Percentiles rank a stretch among this genome's conserved stretches.
phyloP scores from a whole-genome alignment of 2,329 filamentous ascomycete genomes.

The Fusarium redolens region DNA sequence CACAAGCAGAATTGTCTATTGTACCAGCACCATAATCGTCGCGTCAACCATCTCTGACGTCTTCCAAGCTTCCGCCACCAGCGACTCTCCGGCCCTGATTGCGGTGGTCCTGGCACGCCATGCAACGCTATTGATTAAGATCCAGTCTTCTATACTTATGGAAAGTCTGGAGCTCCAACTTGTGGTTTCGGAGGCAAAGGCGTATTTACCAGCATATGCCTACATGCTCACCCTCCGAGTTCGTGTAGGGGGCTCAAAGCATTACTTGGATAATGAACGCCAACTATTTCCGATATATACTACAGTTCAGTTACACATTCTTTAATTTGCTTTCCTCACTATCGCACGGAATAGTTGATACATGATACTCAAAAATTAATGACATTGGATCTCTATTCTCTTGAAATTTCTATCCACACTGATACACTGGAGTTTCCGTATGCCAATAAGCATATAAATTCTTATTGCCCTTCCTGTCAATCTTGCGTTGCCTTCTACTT shows the following conservation, averaged over 20 bases:
- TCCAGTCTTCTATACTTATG: no score
- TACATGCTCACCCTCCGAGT: background rate
- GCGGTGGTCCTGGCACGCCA: background rate
- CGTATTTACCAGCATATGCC: background rate
- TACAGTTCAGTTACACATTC: no score
- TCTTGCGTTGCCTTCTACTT: slow-evolving; percentile 2
- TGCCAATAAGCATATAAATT: slow-evolving; percentile 24
- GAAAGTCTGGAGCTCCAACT: background rate
- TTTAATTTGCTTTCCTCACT: no score
- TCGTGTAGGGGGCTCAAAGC: no score
- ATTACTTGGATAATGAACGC: no score
- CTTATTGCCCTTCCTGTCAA: slow-evolving; percentile 13
- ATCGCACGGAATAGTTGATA: no score
- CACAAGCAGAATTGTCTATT: no score
- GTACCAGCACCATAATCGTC: no score
- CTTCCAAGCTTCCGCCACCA: no score
- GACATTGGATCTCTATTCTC: rapidly evolving
- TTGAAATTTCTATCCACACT: background rate
- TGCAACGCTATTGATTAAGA: background rate
- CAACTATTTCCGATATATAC: no score
- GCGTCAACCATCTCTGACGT: no score
- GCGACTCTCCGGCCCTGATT: no score
- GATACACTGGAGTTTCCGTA: slow-evolving; percentile 14
- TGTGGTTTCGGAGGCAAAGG: background rate
- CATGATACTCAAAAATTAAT: background rate